Evolutionary conservation across 805 yeast species (phyloP).

Genomic region (Scheffersomyces stipitis): DNA sequence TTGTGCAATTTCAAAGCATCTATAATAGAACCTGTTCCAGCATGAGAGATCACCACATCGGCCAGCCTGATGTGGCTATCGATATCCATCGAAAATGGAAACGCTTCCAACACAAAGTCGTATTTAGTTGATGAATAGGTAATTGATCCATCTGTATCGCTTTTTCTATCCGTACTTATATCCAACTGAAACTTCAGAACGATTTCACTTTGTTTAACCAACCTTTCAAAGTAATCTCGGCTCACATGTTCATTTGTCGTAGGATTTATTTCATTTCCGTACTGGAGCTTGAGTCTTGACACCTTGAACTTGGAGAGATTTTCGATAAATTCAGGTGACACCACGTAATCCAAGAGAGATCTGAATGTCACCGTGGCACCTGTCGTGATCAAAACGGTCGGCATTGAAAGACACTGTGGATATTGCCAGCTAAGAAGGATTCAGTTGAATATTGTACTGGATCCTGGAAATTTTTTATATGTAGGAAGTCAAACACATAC

Average conservation of each 20-base stretch:
- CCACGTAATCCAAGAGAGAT: constrained; percentile 48
- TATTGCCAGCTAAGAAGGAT: too few relatives aligned
- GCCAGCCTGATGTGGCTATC: constrained; percentile 40
- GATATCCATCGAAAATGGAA: constrained; percentile 30
- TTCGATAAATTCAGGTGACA: constrained; percentile 33
- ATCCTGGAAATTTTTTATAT: too few relatives aligned
- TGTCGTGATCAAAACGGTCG: constrained; percentile 59
- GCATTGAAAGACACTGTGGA: too few relatives aligned
- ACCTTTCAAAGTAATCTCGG: constrained; percentile 17
- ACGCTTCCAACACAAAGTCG: constrained; percentile 18
- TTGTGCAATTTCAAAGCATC: constrained; percentile 64
- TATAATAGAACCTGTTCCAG: constrained; percentile 87
- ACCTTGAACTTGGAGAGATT: constrained; percentile 38
- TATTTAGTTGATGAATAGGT: constrained; percentile 1
- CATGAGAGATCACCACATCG: constrained; percentile 79
- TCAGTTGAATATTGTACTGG: too few relatives aligned
- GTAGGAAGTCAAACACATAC: too few relatives aligned
- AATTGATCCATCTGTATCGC: too few relatives aligned
- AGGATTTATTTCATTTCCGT: constrained; percentile 44
- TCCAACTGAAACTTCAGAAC: constrained; percentile 6
- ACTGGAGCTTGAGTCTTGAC: constrained; percentile 51
- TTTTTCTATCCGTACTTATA: not conserved
- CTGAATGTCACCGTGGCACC: constrained; percentile 91
- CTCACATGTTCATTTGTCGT: constrained; percentile 20
- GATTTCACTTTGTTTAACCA: constrained; percentile 12